Evolutionary conservation across 2,329 filamentous ascomycete genomes (phyloP).

Genomic region (Beauveria caledonica): DNA sequence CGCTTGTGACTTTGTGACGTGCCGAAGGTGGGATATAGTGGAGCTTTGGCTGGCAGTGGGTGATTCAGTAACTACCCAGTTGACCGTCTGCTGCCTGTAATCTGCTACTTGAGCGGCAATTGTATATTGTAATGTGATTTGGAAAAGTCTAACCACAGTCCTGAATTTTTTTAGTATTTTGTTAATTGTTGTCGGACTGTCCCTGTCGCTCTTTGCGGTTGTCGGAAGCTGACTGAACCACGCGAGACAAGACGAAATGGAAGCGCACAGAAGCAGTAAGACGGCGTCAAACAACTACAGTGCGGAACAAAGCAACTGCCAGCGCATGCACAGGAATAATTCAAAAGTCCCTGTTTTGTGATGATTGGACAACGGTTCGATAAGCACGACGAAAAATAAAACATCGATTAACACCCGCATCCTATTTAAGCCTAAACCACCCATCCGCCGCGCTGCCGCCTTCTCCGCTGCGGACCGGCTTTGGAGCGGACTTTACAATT

Average conservation of each 20-base stretch:
- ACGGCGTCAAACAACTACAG: not conserved
- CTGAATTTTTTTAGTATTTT: no score
- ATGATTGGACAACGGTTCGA: not conserved
- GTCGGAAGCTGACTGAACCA: not conserved
- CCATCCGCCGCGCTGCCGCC: not conserved
- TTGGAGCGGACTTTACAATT: slow-evolving; percentile 5
- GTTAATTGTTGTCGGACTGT: no score
- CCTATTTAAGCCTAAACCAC: not conserved
- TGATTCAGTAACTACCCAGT: not conserved
- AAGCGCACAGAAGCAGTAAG: not conserved
- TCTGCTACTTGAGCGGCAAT: not conserved
- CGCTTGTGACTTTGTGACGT: slow-evolving; percentile 7
- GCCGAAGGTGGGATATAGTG: slow-evolving; percentile 8
- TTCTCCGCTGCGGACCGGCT: slow-evolving; percentile 5
- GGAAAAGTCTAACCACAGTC: not conserved
- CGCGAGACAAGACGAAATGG: not conserved
- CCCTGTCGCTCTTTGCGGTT: not conserved
- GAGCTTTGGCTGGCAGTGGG: not conserved
- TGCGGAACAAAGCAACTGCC: not conserved
- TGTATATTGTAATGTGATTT: not conserved
- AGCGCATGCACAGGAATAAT: no score
- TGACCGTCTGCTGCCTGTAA: not conserved
- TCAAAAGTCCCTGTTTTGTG: no score
- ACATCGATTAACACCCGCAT: not conserved
- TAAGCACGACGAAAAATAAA: not conserved